A percentile compares a stretch with the other conserved stretches of the same genome.
Evolutionary conservation across 1,284 basidiomycete species (phyloP).

Genomic region (Wolfiporia cocos): DNA sequence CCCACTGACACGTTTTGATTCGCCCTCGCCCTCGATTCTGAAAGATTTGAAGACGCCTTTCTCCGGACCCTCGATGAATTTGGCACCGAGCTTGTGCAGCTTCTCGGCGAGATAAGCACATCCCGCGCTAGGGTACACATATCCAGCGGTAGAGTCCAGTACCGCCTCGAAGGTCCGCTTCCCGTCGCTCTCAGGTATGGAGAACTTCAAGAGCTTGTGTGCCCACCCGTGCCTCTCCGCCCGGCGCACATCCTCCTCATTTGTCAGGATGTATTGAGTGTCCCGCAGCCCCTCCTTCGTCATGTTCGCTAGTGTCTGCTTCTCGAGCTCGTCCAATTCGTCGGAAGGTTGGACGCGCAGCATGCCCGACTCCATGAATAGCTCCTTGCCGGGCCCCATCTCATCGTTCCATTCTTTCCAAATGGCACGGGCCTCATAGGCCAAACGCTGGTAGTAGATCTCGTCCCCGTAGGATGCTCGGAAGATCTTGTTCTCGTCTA

Average conservation of each 20-base stretch:
- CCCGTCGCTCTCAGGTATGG: conserved; percentile 4
- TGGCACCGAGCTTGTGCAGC: conserved; percentile 5
- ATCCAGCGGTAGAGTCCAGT: conserved; percentile 7
- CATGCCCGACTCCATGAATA: conserved; percentile 11
- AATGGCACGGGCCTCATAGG: conserved; percentile 8
- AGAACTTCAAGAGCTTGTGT: conserved; percentile 8
- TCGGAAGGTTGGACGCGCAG: conserved; percentile 8
- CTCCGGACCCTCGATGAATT: conserved; percentile 6
- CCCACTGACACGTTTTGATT: conserved; percentile 3
- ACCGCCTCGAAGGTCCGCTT: conserved; percentile 8
- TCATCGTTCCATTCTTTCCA: conserved; percentile 10
- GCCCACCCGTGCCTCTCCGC: conserved; percentile 6
- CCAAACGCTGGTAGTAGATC: conserved; percentile 9
- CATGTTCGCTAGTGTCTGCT: conserved; percentile 6
- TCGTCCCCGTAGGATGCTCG: conserved; percentile 10
- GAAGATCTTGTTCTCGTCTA: conserved; percentile 12
- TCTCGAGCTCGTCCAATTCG: conserved; percentile 5
- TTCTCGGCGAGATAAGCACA: conserved; percentile 8
- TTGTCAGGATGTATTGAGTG: conserved; percentile 6
- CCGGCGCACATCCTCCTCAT: conserved; percentile 7
- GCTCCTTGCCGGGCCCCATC: conserved; percentile 7
- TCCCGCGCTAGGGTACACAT: conserved; percentile 6
- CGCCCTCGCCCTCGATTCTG: conserved; percentile 2
- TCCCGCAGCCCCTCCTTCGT: conserved; percentile 8
- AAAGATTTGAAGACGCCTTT: conserved; percentile 7